These are phyloP conservation scores for Termitomyces sp. DNA, from an alignment of 768 basidiomycete genomes.

Conservation along the genomic window DNA sequence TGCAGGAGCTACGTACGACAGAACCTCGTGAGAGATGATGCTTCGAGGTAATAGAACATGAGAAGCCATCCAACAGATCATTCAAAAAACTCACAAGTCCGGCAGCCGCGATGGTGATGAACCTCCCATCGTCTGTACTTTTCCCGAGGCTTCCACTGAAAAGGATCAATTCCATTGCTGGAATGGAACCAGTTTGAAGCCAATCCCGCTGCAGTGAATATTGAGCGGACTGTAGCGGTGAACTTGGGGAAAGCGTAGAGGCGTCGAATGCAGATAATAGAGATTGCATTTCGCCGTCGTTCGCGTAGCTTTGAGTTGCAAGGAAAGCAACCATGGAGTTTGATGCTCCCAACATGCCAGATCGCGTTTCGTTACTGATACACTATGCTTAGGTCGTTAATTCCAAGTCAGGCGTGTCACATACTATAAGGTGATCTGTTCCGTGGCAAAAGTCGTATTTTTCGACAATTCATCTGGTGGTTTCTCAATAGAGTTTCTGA, in stretches of 20 bases:
- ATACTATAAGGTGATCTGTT: not conserved
- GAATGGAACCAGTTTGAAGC: not conserved
- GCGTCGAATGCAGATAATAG: not conserved
- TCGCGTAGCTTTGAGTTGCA: not conserved
- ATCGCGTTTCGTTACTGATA: not conserved
- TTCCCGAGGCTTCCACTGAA: not conserved
- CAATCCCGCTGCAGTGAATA: not conserved
- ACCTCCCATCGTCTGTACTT: not conserved
- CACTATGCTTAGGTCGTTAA: not conserved
- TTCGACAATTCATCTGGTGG: not conserved
- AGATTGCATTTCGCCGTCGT: not conserved
- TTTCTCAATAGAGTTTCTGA: not conserved
- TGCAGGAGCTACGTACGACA: not conserved
- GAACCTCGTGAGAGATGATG: not conserved
- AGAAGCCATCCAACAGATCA: not conserved
- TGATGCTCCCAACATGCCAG: not conserved
- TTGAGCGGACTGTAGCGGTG: not conserved
- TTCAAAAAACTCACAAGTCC: not conserved
- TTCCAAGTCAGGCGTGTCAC: not conserved
- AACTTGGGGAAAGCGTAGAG: not conserved
- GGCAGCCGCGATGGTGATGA: not conserved
- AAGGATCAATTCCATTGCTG: not conserved
- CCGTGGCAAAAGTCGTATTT: not conserved
- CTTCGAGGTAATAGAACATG: not conserved
- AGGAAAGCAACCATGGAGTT: not conserved